Evolutionary conservation across 805 yeast genomes (phyloP).

Genomic region (Saccharomycopsis malanga): DNA sequence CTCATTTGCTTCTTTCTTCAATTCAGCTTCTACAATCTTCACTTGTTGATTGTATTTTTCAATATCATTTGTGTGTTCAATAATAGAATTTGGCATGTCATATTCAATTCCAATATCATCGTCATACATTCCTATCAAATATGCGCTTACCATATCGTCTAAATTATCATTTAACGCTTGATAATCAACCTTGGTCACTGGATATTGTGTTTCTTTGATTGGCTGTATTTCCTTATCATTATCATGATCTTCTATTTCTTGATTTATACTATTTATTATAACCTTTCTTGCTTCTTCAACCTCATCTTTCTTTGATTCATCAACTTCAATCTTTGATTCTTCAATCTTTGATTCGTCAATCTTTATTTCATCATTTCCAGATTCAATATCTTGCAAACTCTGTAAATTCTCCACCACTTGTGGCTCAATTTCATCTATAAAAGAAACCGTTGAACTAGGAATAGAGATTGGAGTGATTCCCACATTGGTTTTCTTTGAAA

Average conservation of each 20-base stretch:
- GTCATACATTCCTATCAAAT: constrained; percentile 44
- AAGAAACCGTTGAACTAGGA: no score
- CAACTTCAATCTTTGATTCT: background rate
- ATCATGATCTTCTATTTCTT: background rate
- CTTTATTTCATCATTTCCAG: background rate
- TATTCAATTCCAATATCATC: constrained; percentile 46
- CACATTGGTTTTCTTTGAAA: no score
- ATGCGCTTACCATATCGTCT: constrained; percentile 48
- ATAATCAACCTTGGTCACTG: constrained; percentile 28
- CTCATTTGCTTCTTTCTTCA: constrained; percentile 10
- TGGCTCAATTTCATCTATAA: no score
- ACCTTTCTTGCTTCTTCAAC: no score
- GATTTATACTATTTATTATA: no score
- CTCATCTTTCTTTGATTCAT: background rate
- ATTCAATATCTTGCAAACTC: background rate
- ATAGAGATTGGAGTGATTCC: no score
- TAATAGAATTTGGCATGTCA: constrained; percentile 33
- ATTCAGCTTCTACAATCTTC: constrained; percentile 29
- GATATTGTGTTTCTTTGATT: background rate
- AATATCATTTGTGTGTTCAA: constrained; percentile 42
- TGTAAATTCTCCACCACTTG: no score
- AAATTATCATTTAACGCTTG: constrained; percentile 33
- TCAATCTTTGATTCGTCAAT: background rate
- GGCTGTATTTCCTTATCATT: background rate
- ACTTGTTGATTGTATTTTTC: constrained; percentile 39